Evolutionary conservation across 345 rosid genomes (phyloP).

Genomic region (Ceriops decandra): DNA sequence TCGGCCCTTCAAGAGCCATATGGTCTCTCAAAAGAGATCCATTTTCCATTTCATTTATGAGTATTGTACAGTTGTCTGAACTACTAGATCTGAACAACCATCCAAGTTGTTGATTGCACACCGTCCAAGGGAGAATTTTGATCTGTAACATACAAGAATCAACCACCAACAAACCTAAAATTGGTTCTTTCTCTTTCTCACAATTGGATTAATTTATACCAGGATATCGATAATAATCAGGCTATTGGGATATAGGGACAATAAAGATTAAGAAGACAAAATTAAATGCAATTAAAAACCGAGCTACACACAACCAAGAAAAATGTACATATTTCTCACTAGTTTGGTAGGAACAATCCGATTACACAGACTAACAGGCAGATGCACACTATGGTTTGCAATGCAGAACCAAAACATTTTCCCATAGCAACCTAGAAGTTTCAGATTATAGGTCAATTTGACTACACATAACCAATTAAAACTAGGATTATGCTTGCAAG

Average conservation of each 20-base stretch:
- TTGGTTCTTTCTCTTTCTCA: not conserved
- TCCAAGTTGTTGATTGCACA: slow-evolving; percentile 60
- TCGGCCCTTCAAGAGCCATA: slow-evolving; percentile 46
- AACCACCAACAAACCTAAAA: no score
- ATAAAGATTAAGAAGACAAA: not conserved
- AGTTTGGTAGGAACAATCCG: not conserved
- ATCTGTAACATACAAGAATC: slow-evolving; percentile 42
- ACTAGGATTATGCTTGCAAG: no score
- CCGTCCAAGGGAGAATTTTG: slow-evolving; percentile 59
- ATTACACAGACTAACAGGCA: not conserved
- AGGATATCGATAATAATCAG: not conserved
- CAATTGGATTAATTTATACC: not conserved
- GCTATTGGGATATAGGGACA: not conserved
- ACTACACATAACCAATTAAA: no score
- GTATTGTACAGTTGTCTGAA: slow-evolving; percentile 50
- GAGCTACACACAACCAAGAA: not conserved
- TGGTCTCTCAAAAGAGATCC: slow-evolving; percentile 54
- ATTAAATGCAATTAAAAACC: not conserved
- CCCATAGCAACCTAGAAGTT: not conserved
- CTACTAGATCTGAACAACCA: slow-evolving; percentile 53
- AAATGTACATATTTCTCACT: not conserved
- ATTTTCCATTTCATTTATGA: slow-evolving; percentile 60
- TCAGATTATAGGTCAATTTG: no score
- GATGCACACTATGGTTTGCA: not conserved
- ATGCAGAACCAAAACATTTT: not conserved